Base-by-base conservation (phyloP, 108 stramenopile genomes). In the Mayamaea pseudoterrestris region DNA sequence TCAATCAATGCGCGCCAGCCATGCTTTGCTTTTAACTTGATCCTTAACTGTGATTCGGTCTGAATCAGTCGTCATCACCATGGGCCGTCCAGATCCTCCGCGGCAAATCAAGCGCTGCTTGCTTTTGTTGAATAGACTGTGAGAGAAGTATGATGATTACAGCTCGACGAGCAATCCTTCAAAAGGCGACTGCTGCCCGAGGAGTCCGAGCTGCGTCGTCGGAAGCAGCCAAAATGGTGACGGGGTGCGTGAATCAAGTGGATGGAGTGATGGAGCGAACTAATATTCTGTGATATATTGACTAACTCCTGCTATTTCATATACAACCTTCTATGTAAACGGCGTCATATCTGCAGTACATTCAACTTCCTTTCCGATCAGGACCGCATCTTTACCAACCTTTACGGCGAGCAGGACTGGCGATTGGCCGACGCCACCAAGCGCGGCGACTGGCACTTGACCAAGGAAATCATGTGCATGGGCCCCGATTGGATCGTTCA, bases 391-490 rank as follows among this genome's bases (percentile, higher is more conserved):
- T 99, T 99, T 69, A 97, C 96, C 53, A 99, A 99, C 60, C 68
- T 99, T 18, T 99, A 98, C 74, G 99, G 99, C 36, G 99, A 99
- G 67, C 78, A 96, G 57, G 97, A 99, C 70, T 99, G 99, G 97
- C 83, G 97, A 23, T 64, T 99, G 28, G 66, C 66, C 31, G 97
- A 95, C 54, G 95, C 99, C 34, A 46, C 83, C 64, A 92, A 84
- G 58, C 92, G 99, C 11, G 92, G 92, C 9, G 92, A 93, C 50
- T 93, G 79, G 39, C 75, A 96, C 70, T 39, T 75, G 65, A 99
- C 99, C 39, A 96, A 96, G 70, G 99, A 99, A 52, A 88, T 99
- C 53, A 76, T 98, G 83, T 80, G 81, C 62, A 89, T 93, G 95
- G 99, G 99, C 32, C 99, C 99, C 27, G 99, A 99, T 68, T 96